Evolutionary conservation across 2,329 filamentous ascomycete species (phyloP), one percentile per base, ranked within the genome.

Genomic region (Clonostachys rosea): DNA sequence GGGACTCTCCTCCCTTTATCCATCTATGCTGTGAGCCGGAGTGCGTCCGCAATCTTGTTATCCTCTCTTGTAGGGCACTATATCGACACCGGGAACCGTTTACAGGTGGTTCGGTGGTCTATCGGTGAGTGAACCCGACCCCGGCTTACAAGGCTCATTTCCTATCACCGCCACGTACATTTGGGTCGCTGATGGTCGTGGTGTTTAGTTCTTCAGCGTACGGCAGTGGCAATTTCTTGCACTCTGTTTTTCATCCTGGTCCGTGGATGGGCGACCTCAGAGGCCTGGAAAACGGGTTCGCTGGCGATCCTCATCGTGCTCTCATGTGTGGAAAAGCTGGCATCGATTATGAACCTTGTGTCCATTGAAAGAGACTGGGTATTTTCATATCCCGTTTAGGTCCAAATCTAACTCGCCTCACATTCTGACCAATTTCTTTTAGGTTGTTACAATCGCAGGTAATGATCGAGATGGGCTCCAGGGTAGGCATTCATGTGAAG

Each of bases 281-380:
- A 40, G 17, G 13, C 12, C 3, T 36, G 34, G 6, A 46, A 54
- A 33, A 45, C 44, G 10, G 50, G 53, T 4, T 49, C 71, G 13
- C 63, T 76, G 37, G 59, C 56, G 0, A 34, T 63, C 0, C 48
- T 73, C 3, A 70, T 76, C 0, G 16, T 79, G 1, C 64, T 89
- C 41, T 83, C 84, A 1, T 87, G 85, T 47, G 56, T 84, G 2
- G 87, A 91, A 63, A 91, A 90, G 59, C 62, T 89, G 9, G 74
- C 71, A 13, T 74, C 82, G 2, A 73, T 84, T 6, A 73, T 81
- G 60, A 90, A 89, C 58, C 71, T 79, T 1, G 78, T 90, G 1
- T 72, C 86, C 0, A 75, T 91, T 0, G 87, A 90, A 60, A 71
- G 82, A 56, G 87, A 91, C 55, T 89, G 86, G 86, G 74, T 81